phyloP scores from a whole-genome alignment of 176 grass and related monocot species.

The Musa beccarii region DNA sequence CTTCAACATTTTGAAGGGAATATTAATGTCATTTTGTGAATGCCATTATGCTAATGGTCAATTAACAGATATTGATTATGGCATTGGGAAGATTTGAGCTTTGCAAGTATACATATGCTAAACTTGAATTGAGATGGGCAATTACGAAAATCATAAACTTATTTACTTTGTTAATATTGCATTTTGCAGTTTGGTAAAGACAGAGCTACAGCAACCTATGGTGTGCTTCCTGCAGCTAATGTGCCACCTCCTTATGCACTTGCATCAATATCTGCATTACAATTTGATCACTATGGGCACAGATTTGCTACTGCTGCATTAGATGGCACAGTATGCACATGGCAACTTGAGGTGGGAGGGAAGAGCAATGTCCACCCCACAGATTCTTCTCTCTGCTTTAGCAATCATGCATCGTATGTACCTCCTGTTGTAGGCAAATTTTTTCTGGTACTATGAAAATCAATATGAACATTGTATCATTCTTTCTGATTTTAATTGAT shows the following conservation, averaged over 20 bases:
- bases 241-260: slow-evolving; percentile 81
- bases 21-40: too few relatives aligned
- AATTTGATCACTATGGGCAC: slow-evolving; percentile 87
- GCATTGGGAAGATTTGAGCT: too few relatives aligned
- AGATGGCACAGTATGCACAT: slow-evolving; percentile 83
- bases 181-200: slow-evolving; percentile 82
- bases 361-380: slow-evolving; percentile 80
- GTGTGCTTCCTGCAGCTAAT: slow-evolving; percentile 81
- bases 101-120: too few relatives aligned
- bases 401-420: slow-evolving; percentile 78
- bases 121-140: too few relatives aligned
- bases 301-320: slow-evolving; percentile 81
- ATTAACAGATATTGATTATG: too few relatives aligned
- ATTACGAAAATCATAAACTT: background rate
- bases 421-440: background rate
- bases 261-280: slow-evolving; percentile 65
- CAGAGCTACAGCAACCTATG: slow-evolving; percentile 80
- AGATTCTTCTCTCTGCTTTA: slow-evolving; percentile 74
- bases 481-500: slow-evolving; percentile 1
- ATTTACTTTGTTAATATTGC: slow-evolving; percentile 13
- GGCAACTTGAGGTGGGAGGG: slow-evolving; percentile 85
- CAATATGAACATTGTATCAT: slow-evolving; percentile 10
- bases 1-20: too few relatives aligned
- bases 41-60: too few relatives aligned
- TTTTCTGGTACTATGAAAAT: background rate